Evolutionary conservation across 768 basidiomycete species (phyloP).

Genomic region (Pulveroboletus frians): DNA sequence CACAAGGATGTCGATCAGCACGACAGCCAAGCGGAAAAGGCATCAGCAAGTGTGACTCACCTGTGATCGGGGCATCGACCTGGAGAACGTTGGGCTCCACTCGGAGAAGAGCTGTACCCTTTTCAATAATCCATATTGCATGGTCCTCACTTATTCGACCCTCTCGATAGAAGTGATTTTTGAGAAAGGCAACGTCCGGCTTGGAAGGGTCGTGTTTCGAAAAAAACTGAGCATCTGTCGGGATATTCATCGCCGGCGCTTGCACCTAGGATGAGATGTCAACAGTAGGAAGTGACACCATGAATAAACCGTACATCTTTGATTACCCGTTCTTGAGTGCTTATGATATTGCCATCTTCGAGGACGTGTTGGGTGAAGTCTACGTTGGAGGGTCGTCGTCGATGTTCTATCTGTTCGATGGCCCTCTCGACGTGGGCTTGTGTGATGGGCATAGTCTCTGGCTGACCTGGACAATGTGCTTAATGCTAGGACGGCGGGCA

Average conservation of each 20-base stretch:
- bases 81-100: slow-evolving; percentile 86
- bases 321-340: slow-evolving; percentile 91
- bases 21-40: background rate
- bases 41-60: slow-evolving; percentile 34
- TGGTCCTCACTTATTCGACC: slow-evolving; percentile 92
- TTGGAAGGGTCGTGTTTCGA: slow-evolving; percentile 77
- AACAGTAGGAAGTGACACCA: slow-evolving; percentile 5
- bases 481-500: slow-evolving; percentile 1
- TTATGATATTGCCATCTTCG: slow-evolving; percentile 87
- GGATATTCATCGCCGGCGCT: slow-evolving; percentile 91
- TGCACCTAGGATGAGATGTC: slow-evolving; percentile 61
- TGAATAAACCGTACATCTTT: slow-evolving; percentile 68
- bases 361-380: slow-evolving; percentile 91
- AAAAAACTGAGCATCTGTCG: slow-evolving; percentile 93
- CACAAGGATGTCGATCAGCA: slow-evolving; percentile 5
- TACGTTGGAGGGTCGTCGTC: slow-evolving; percentile 51
- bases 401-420: slow-evolving; percentile 37
- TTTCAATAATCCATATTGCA: slow-evolving; percentile 88
- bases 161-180: slow-evolving; percentile 98
- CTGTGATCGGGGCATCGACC: slow-evolving; percentile 97
- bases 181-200: slow-evolving; percentile 93
- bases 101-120: slow-evolving; percentile 77
- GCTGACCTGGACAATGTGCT: background rate
- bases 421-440: slow-evolving; percentile 34
- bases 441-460: slow-evolving; percentile 29